Conservation (phyloP, 2,329 filamentous ascomycete species). For the Pyricularia grisea region DNA sequence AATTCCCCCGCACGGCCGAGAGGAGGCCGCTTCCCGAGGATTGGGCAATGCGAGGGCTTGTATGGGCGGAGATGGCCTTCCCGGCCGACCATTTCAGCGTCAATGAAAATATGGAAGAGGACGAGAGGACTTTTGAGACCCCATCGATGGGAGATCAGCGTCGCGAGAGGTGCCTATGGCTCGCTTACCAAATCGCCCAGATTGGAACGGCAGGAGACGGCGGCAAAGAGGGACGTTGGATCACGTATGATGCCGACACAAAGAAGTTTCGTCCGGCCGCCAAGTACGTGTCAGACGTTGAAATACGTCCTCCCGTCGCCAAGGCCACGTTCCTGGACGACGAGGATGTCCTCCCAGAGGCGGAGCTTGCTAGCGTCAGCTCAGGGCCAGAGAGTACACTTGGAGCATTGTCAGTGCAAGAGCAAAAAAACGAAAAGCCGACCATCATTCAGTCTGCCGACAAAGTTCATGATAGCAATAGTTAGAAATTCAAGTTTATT, state of each 20-base stretch:
- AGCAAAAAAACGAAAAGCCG: not conserved
- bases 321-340: not conserved
- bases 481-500: not conserved
- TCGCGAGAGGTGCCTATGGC: constrained; percentile 48
- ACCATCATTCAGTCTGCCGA: not conserved
- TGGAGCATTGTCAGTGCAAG: not conserved
- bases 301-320: not conserved
- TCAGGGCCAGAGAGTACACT: not conserved
- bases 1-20: constrained; percentile 36
- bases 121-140: constrained; percentile 55
- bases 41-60: constrained; percentile 53
- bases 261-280: constrained; percentile 29
- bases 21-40: constrained; percentile 57
- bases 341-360: not conserved
- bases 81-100: constrained; percentile 48
- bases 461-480: not conserved
- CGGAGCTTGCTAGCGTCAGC: not conserved
- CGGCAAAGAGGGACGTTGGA: constrained; percentile 23
- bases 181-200: constrained; percentile 38
- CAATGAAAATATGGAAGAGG: constrained; percentile 51
- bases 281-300: constrained; percentile 24
- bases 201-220: not conserved
- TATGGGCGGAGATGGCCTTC: constrained; percentile 51
- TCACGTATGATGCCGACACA: constrained; percentile 29
- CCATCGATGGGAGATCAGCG: constrained; percentile 48